Percentiles rank a stretch among this genome's conserved stretches.
Conservation (phyloP, 2,329 filamentous ascomycete species). For the Zasmidium cellare region DNA sequence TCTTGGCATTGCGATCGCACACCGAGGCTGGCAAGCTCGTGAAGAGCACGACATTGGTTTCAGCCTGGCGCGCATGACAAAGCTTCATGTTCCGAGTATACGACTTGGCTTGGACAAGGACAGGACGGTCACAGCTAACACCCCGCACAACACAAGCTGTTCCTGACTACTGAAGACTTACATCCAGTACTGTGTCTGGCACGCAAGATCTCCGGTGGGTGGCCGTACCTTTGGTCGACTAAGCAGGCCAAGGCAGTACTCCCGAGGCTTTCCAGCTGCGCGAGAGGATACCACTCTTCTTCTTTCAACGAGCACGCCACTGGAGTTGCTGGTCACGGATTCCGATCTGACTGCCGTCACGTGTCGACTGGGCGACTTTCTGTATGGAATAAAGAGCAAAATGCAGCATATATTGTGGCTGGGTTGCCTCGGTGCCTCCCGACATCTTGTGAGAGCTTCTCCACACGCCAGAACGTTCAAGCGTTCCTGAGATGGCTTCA, state of each 20-base stretch:
- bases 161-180: no score
- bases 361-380: not conserved
- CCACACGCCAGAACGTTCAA: not conserved
- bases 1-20: not conserved
- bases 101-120: not conserved
- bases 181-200: no score
- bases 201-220: no score
- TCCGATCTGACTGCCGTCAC: not conserved
- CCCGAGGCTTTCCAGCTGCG: no score
- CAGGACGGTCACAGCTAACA: not conserved
- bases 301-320: no score
- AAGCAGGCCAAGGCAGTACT: no score
- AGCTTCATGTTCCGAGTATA: not conserved
- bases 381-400: not conserved
- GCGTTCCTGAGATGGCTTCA: not conserved
- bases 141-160: no score
- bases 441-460: not conserved
- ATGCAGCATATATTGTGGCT: not conserved
- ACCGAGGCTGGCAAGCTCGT: not conserved
- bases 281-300: no score
- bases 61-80: not conserved
- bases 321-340: no score
- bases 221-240: no score
- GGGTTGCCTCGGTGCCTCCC: not conserved
- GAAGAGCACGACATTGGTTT: not conserved